Evolutionary conservation across 2,329 filamentous ascomycete genomes (phyloP).

Genomic region (Xylaria sp.): DNA sequence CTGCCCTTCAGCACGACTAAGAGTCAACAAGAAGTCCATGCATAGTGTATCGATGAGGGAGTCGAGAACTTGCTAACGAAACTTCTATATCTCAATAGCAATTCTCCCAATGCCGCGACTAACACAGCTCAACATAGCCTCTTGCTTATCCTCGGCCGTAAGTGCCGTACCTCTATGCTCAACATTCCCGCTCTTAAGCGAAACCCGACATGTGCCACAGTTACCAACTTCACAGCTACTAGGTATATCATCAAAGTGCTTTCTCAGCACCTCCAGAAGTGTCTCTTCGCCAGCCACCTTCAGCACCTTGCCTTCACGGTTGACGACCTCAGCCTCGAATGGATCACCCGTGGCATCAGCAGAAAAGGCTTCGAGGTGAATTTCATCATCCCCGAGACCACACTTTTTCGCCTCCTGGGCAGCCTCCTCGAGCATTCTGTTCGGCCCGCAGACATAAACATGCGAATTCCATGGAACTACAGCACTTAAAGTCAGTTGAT

Average conservation of each 20-base stretch:
- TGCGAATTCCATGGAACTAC: constrained; percentile 63
- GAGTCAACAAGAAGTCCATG: not conserved
- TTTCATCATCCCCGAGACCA: constrained; percentile 60
- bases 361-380: constrained; percentile 71
- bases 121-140: constrained; percentile 62
- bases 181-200: constrained; percentile 56
- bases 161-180: constrained; percentile 63
- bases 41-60: not conserved
- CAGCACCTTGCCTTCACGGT: constrained; percentile 54
- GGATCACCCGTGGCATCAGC: constrained; percentile 66
- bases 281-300: constrained; percentile 61
- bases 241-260: constrained; percentile 55
- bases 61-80: not conserved
- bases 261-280: constrained; percentile 60
- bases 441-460: constrained; percentile 71
- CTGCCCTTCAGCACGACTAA: not conserved
- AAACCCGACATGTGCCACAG: constrained; percentile 63
- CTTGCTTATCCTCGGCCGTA: constrained; percentile 56
- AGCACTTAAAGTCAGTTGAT: not conserved
- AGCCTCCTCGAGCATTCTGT: constrained; percentile 66
- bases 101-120: constrained; percentile 64
- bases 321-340: constrained; percentile 66
- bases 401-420: constrained; percentile 53
- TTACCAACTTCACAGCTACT: constrained; percentile 66
- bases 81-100: constrained; percentile 59